These are phyloP conservation scores for Cyberlindnera mycetangii DNA, from an alignment of 805 yeast species.

Conservation along the genomic window DNA sequence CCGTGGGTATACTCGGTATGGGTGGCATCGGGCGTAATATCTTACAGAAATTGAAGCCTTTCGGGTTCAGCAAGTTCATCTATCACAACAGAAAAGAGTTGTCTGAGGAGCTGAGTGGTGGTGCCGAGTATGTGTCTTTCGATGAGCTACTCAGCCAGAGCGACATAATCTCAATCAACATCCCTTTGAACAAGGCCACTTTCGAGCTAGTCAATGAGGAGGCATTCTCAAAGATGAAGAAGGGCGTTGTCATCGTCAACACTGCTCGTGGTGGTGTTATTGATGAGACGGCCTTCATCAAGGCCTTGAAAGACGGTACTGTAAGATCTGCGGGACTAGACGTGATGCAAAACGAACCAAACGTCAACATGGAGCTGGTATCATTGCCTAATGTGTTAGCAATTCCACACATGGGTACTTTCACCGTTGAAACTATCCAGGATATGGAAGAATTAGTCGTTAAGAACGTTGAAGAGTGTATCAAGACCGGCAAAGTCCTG, in stretches of 20 bases:
- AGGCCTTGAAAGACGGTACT: constrained; percentile 58
- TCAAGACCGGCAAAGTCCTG: constrained; percentile 65
- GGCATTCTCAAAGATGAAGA: constrained; percentile 66
- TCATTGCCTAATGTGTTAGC: constrained; percentile 64
- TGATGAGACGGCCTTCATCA: constrained; percentile 58
- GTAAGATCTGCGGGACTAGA: constrained; percentile 69
- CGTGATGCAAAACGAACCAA: constrained; percentile 74
- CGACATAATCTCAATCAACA: constrained; percentile 70
- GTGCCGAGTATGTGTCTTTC: constrained; percentile 65
- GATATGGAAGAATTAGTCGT: constrained; percentile 81
- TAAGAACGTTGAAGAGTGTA: constrained; percentile 56
- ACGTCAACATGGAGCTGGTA: constrained; percentile 58
- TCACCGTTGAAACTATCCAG: constrained; percentile 66
- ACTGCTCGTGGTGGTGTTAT: constrained; percentile 88
- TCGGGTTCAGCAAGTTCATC: constrained; percentile 68
- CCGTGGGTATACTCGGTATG: constrained; percentile 79
- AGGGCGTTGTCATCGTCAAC: constrained; percentile 71
- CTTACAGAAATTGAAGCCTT: constrained; percentile 66
- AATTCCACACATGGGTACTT: constrained; percentile 89
- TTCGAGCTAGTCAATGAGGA: constrained; percentile 63
- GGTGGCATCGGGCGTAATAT: constrained; percentile 90
- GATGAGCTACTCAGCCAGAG: constrained; percentile 63
- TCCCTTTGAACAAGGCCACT: constrained; percentile 75
- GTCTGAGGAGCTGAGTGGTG: constrained; percentile 57
- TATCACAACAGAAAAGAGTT: constrained; percentile 71